Conservation (phyloP, 2,329 filamentous ascomycete genomes). For the Fusarium oligoseptatum region DNA sequence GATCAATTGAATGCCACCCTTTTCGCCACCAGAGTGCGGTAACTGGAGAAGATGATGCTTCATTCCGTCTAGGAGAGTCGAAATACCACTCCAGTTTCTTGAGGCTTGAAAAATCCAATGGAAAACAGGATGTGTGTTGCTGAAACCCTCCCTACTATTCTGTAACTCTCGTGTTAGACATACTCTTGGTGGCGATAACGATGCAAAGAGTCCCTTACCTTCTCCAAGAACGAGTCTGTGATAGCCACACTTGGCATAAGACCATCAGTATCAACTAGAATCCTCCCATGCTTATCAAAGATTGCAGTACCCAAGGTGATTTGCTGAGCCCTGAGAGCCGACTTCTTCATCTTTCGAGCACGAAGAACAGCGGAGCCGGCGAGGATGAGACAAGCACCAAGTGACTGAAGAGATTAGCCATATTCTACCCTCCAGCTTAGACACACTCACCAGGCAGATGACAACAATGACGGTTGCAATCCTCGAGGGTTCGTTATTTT, state of each 20-base stretch:
- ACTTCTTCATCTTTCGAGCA: conserved; percentile 64
- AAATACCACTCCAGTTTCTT: conserved; percentile 78
- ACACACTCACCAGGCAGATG: conserved; percentile 71
- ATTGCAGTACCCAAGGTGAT: conserved; percentile 71
- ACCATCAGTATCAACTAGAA: conserved; percentile 78
- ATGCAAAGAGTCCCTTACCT: conserved; percentile 54
- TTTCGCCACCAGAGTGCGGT: conserved; percentile 41
- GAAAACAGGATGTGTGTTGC: conserved; percentile 81
- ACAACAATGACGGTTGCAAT: conserved; percentile 80
- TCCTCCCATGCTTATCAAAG: conserved; percentile 74
- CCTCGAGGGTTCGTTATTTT: conserved; percentile 60
- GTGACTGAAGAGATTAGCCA: conserved; percentile 59
- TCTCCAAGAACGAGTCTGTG: conserved; percentile 79
- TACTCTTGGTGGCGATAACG: too few species aligned
- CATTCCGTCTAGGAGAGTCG: conserved; percentile 78
- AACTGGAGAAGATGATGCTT: conserved; percentile 72
- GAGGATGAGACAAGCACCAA: conserved; percentile 71
- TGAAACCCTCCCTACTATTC: conserved; percentile 77
- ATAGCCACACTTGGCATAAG: conserved; percentile 79
- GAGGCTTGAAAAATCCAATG: conserved; percentile 88
- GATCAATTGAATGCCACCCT: conserved; percentile 56
- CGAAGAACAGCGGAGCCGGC: conserved; percentile 66
- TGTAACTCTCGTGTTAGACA: conserved; percentile 33
- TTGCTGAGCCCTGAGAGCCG: conserved; percentile 70
- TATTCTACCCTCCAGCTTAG: background rate